Evolutionary conservation across 2,329 filamentous ascomycete species (phyloP).

Genomic region (Huntiella moniliformis): DNA sequence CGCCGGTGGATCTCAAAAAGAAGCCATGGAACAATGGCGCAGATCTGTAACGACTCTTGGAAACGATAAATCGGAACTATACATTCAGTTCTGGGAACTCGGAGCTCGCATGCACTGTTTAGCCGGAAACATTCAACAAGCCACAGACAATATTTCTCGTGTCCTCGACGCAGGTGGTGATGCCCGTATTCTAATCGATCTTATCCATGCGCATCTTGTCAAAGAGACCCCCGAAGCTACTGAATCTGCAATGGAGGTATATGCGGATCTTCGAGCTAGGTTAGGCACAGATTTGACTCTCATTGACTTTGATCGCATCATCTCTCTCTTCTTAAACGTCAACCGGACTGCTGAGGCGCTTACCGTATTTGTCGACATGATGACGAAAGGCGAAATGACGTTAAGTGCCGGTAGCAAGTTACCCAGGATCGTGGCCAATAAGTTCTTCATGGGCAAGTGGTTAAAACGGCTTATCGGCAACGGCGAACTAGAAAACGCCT

Average conservation of each 20-base stretch:
- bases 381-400: slow-evolving; percentile 41
- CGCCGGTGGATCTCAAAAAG: slow-evolving; percentile 37
- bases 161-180: slow-evolving; percentile 29
- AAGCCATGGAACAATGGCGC: slow-evolving; percentile 47
- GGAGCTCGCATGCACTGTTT: slow-evolving; percentile 47
- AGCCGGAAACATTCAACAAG: slow-evolving; percentile 37
- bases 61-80: slow-evolving; percentile 23
- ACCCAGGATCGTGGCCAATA: slow-evolving; percentile 40
- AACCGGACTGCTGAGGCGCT: slow-evolving; percentile 49
- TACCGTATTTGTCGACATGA: slow-evolving; percentile 75
- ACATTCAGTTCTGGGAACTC: slow-evolving; percentile 40
- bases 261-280: slow-evolving; percentile 42
- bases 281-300: slow-evolving; percentile 45
- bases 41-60: slow-evolving; percentile 35
- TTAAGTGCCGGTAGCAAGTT: slow-evolving; percentile 23
- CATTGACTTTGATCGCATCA: slow-evolving; percentile 58
- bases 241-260: slow-evolving; percentile 48
- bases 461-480: slow-evolving; percentile 64
- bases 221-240: slow-evolving; percentile 23
- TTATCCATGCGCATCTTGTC: slow-evolving; percentile 50
- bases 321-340: slow-evolving; percentile 49
- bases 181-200: slow-evolving; percentile 40
- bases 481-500: slow-evolving; percentile 50
- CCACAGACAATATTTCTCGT: slow-evolving; percentile 34
- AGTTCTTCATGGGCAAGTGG: slow-evolving; percentile 78